A percentile compares a stretch with the other conserved stretches of the same genome.
phyloP scores from a whole-genome alignment of 768 basidiomycete species.

The Phallus indusiatus region DNA sequence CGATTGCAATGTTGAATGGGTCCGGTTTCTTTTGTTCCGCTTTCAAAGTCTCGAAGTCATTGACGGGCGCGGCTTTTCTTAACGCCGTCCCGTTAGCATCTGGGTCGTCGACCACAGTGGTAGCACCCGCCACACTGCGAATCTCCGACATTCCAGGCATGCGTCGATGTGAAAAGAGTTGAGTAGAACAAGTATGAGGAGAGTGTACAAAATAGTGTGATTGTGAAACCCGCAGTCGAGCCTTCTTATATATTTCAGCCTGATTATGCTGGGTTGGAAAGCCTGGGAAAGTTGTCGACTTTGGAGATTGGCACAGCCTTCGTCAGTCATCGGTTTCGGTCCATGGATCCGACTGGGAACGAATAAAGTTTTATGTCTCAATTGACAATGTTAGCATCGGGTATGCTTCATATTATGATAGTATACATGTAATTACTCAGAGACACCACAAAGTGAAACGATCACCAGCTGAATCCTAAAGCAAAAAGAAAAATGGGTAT shows the following conservation, averaged over 20 bases:
- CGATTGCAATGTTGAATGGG: neutral
- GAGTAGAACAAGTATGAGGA: neutral
- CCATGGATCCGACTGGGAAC: too few relatives aligned
- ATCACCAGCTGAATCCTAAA: too few relatives aligned
- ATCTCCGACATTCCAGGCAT: slow-evolving; percentile 4
- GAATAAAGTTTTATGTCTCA: too few relatives aligned
- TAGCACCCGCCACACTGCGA: slow-evolving; percentile 11
- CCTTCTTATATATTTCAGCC: neutral
- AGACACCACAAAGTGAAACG: too few relatives aligned
- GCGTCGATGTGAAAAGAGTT: neutral
- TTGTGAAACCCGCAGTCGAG: neutral
- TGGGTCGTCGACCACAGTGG: slow-evolving; percentile 12
- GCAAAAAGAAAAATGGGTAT: too few relatives aligned
- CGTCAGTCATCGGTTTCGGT: too few relatives aligned
- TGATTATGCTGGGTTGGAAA: neutral
- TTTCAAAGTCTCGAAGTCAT: neutral
- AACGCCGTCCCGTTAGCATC: neutral
- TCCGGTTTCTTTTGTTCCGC: neutral
- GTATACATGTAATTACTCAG: too few relatives aligned
- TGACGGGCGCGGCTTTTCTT: neutral
- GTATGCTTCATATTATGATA: too few relatives aligned
- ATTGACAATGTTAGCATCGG: too few relatives aligned
- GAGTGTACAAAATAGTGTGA: neutral
- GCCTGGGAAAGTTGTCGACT: too few relatives aligned
- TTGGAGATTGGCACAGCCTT: too few relatives aligned